phyloP scores from a whole-genome alignment of 306 rosid species.

The Senna tora region DNA sequence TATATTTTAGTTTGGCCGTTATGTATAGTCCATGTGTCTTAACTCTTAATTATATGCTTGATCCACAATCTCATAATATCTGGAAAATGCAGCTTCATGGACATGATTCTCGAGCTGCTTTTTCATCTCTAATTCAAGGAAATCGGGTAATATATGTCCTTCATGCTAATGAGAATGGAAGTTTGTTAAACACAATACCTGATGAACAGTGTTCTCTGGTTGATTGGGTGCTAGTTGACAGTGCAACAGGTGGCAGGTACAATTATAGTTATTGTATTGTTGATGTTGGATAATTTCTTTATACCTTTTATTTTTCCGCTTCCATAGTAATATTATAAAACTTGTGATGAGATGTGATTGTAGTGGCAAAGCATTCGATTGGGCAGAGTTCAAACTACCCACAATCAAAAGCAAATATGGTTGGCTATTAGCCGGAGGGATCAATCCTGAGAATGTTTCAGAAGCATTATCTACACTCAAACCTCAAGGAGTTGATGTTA shows the following conservation, averaged over 20 bases:
- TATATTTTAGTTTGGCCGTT: constrained; percentile 27
- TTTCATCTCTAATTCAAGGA: constrained; percentile 55
- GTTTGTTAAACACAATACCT: constrained; percentile 64
- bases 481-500: too few species aligned
- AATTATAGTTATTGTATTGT: constrained; percentile 20
- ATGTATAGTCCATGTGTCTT: constrained; percentile 14
- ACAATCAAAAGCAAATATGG: constrained; percentile 75
- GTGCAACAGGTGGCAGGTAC: constrained; percentile 90
- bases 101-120: constrained; percentile 68
- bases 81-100: constrained; percentile 87
- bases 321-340: constrained; percentile 20
- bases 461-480: too few species aligned
- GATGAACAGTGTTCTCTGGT: constrained; percentile 66
- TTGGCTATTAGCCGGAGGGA: constrained; percentile 90
- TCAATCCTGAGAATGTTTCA: too few species aligned
- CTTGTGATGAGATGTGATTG: constrained; percentile 31
- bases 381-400: constrained; percentile 77
- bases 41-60: constrained; percentile 25
- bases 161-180: constrained; percentile 77
- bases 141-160: constrained; percentile 80
- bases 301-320: not conserved
- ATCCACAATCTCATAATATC: constrained; percentile 5
- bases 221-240: constrained; percentile 88
- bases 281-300: constrained; percentile 9
- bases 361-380: constrained; percentile 81